Evolutionary conservation across 208 protist species (phyloP).

Genomic region (Leishmania amazonensis): DNA sequence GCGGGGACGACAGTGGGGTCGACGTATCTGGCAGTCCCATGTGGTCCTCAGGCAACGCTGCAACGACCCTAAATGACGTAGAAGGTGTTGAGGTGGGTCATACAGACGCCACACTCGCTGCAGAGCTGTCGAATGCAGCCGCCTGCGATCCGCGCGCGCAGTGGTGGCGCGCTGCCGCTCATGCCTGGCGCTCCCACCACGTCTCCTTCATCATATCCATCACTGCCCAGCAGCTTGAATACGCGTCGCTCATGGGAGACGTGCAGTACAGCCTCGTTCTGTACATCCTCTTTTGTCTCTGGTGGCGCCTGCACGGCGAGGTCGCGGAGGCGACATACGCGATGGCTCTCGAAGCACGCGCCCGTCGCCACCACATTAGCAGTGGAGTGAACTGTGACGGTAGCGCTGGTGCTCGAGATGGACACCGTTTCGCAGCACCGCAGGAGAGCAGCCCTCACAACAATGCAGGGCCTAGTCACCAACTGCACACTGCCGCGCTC

Average conservation of each 20-base stretch:
- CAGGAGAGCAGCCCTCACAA: background rate
- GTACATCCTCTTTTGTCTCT: slow-evolving; percentile 77
- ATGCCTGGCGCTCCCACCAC: slow-evolving; percentile 71
- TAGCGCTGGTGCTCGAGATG: background rate
- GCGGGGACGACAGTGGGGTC: background rate
- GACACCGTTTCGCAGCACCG: background rate
- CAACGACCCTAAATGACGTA: background rate
- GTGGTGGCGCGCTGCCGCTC: slow-evolving; percentile 66
- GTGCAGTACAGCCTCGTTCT: slow-evolving; percentile 82
- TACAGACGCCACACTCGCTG: background rate
- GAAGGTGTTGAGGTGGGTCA: background rate
- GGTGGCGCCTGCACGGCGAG: slow-evolving; percentile 71
- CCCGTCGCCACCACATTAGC: background rate
- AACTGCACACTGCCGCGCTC: background rate
- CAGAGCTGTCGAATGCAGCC: background rate
- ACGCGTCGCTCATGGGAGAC: slow-evolving; percentile 77
- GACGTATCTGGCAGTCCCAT: background rate
- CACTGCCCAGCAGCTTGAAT: slow-evolving; percentile 67
- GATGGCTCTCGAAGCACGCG: slow-evolving; percentile 2
- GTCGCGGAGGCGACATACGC: slow-evolving; percentile 31
- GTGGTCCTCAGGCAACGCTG: background rate
- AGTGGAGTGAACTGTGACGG: background rate
- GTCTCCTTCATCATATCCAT: slow-evolving; percentile 53
- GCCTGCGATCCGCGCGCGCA: slow-evolving; percentile 52
- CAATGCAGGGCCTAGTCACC: background rate